Conservation (phyloP, 2,329 filamentous ascomycete species). For the Alternaria sp. region DNA sequence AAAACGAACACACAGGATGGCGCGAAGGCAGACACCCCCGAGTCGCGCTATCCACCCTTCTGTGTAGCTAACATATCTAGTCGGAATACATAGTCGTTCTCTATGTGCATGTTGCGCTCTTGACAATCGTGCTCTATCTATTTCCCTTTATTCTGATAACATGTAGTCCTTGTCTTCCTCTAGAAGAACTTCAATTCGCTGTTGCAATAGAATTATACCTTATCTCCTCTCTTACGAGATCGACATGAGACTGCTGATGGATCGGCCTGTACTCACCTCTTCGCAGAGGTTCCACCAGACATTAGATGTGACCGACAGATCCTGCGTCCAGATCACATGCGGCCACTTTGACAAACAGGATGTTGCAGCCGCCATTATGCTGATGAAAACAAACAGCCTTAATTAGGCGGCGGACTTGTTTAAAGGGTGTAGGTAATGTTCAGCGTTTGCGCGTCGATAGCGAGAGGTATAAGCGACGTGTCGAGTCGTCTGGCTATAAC, state of each 20-base stretch:
- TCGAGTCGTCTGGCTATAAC: not conserved
- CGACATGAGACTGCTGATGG: not conserved
- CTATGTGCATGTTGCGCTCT: not conserved
- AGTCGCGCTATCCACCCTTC: not conserved
- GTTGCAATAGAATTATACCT: not conserved
- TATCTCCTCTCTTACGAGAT: not conserved
- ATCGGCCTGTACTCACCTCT: not conserved
- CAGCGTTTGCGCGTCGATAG: not conserved
- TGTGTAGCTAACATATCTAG: not conserved
- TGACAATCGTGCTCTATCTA: not conserved
- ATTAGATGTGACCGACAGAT: not conserved
- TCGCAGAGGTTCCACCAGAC: not conserved
- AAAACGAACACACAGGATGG: not conserved
- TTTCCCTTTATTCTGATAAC: not conserved
- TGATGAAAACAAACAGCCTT: not conserved
- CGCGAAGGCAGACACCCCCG: not conserved
- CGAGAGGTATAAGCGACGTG: not conserved
- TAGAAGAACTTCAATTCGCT: not conserved
- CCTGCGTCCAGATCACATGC: not conserved
- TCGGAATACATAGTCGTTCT: not conserved
- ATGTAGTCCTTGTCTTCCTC: not conserved
- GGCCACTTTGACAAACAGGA: not conserved
- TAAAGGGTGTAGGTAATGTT: not conserved
- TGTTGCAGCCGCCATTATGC: not conserved
- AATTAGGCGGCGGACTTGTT: not conserved